Base-by-base conservation (phyloP, 257 asterid species). In the Paraleonurus japonicus region DNA sequence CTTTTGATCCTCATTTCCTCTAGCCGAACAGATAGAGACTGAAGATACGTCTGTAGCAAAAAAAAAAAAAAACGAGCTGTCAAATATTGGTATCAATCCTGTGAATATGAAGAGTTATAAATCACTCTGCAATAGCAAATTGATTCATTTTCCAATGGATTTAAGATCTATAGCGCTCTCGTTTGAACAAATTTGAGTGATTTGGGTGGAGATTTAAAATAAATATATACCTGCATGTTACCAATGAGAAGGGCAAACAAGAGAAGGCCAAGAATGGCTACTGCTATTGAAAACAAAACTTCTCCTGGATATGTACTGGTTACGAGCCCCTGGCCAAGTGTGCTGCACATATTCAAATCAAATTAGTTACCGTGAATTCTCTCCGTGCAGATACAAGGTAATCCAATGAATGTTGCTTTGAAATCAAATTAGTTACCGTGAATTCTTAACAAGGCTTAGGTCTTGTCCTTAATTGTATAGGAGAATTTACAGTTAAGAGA, bases 191-290 rank as follows among this genome's bases (percentile, higher is more conserved):
- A 17, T 51, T 7, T 2, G 15, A 53, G 54, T 16, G 54, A 47
- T 47, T 47, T 47, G 54, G 26, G 15, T 53, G 60, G 28, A 27
- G 28, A 20, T 7, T 53, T 53, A 19, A 53, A 53, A 7, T 3
- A 19, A 53, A 8, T 45, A 65, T 70, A 33, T 41, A 89, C 98
- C 97, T 93, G 98, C 98, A 93, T 93, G 82, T 91, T 94, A 73
- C 99, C 99, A 69, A 88, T 94, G 84, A 94, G 96, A 70, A 91
- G 98, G 59, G 96, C 96, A 75, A 94, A 94, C 64, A 94, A 85
- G 73, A 93, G 86, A 77, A 93, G 97, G 60, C 97, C 97, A 7
- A 83, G 79, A 80, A 93, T 90, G 67, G 90, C 87, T 3, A 89
- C 80, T 72, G 93, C 83, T 65, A 93, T 93, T 4, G 96, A 93